Conservation (phyloP, 768 basidiomycete genomes). For the Pluteus cervinus region DNA sequence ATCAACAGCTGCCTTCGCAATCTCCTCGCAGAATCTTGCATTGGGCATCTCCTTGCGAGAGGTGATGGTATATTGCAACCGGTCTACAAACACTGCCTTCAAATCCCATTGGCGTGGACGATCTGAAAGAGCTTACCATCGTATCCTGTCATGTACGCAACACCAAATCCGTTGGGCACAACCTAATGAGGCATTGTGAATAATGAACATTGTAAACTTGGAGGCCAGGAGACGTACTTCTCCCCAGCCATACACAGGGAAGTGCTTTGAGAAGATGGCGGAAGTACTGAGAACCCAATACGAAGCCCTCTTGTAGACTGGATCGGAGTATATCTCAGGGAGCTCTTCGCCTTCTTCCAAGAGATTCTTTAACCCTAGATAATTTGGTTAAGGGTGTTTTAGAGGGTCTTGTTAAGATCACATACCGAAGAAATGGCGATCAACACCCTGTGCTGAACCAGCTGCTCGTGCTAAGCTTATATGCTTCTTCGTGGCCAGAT, state of each 20-base stretch:
- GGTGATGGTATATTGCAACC: conserved; percentile 82
- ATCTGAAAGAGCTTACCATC: conserved; percentile 43
- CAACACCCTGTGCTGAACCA: conserved; percentile 69
- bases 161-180: conserved; percentile 89
- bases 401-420: conserved; percentile 1
- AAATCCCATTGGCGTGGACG: conserved; percentile 8
- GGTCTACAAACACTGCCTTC: conserved; percentile 39
- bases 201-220: not conserved
- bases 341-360: conserved; percentile 54
- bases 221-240: conserved; percentile 39
- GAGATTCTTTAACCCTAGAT: conserved; percentile 68
- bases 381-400: not conserved
- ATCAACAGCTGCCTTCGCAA: conserved; percentile 57
- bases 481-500: conserved; percentile 59
- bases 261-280: conserved; percentile 79
- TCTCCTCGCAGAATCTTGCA: conserved; percentile 63
- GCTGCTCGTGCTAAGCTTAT: conserved; percentile 58
- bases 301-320: conserved; percentile 62
- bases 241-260: conserved; percentile 90
- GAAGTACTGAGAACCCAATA: conserved; percentile 91
- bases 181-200: conserved; percentile 36
- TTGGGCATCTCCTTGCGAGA: conserved; percentile 84
- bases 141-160: conserved; percentile 91
- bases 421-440: conserved; percentile 83
- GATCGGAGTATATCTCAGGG: conserved; percentile 72